A percentile compares a stretch with the other conserved stretches of the same genome.
These are phyloP conservation scores for Hirsutella minnesotensis DNA, from an alignment of 2,329 filamentous ascomycete genomes.

Conservation along the genomic window DNA sequence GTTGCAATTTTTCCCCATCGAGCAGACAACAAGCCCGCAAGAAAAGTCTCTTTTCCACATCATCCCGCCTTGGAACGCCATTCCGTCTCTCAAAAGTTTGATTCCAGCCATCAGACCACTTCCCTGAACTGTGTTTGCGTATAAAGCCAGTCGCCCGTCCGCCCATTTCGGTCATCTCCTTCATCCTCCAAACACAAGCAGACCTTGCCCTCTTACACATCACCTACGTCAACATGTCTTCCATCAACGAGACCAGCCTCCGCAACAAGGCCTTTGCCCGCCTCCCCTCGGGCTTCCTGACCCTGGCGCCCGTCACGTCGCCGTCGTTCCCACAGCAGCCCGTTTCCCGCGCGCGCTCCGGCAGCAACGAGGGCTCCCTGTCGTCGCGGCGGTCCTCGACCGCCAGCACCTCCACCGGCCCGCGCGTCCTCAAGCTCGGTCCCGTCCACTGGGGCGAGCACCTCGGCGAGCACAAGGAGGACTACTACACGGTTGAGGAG, in stretches of 20 bases:
- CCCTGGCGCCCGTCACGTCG: slow-evolving; percentile 46
- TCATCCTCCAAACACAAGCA: no score
- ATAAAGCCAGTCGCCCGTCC: no score
- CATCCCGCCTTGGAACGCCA: no score
- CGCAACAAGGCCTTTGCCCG: slow-evolving; percentile 1
- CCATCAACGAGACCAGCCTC: neutral
- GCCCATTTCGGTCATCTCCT: no score
- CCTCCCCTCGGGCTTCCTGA: slow-evolving; percentile 32
- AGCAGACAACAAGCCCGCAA: no score
- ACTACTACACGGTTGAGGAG: slow-evolving; percentile 32
- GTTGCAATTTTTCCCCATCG: no score
- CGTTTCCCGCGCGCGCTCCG: slow-evolving; percentile 12
- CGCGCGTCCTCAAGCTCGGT: slow-evolving; percentile 48
- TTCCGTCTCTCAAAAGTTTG: no score
- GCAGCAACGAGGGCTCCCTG: slow-evolving; percentile 7
- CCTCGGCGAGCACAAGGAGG: slow-evolving; percentile 41
- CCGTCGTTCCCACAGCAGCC: slow-evolving; percentile 39
- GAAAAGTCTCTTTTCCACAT: no score
- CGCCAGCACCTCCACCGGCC: slow-evolving; percentile 24
- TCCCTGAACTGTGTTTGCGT: no score
- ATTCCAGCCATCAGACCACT: no score
- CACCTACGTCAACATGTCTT: neutral
- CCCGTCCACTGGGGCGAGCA: slow-evolving; percentile 54
- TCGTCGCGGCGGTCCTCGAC: slow-evolving; percentile 40
- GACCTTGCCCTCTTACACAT: neutral